Percentiles rank a stretch among this genome's conserved stretches.
Conservation (phyloP, 805 yeast genomes). For the Candida peoriensis region DNA sequence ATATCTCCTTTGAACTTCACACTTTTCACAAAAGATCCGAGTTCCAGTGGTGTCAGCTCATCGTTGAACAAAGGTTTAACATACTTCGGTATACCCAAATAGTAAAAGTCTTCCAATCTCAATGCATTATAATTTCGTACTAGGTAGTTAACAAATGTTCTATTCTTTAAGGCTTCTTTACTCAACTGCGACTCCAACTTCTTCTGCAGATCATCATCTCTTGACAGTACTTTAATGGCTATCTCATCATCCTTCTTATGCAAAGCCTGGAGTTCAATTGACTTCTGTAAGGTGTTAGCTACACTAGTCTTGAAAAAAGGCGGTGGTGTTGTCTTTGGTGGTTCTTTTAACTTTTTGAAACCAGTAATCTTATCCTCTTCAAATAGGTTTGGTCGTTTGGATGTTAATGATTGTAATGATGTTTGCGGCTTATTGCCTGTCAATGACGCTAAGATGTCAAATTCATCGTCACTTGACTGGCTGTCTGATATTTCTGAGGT, state of each 20-base stretch:
- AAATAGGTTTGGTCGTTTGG: slow-evolving; percentile 1
- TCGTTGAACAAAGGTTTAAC: not conserved
- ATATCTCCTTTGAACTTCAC: slow-evolving; percentile 3
- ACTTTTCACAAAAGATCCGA: slow-evolving; percentile 3
- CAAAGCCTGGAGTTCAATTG: slow-evolving; percentile 1
- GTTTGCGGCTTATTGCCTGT: not conserved
- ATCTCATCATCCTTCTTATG: slow-evolving; percentile 5
- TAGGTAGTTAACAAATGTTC: slow-evolving; percentile 6
- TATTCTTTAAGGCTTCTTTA: slow-evolving; percentile 4
- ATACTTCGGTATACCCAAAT: slow-evolving; percentile 5
- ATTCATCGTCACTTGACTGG: not conserved
- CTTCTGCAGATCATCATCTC: not conserved
- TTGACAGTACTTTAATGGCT: slow-evolving; percentile 2
- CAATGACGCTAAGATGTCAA: not conserved
- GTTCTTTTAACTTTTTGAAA: slow-evolving; percentile 2
- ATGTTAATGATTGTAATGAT: not conserved
- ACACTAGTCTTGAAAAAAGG: slow-evolving; percentile 1
- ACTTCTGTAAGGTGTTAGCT: not conserved
- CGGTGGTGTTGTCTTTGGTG: slow-evolving; percentile 2
- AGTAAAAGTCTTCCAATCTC: slow-evolving; percentile 9
- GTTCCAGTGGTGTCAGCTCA: not conserved
- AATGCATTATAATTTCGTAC: not conserved
- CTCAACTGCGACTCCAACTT: not conserved
- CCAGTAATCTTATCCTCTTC: not conserved
- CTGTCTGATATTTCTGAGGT: not conserved